Base-by-base conservation (phyloP, 2,329 filamentous ascomycete species). In the Mariannaea elegans region DNA sequence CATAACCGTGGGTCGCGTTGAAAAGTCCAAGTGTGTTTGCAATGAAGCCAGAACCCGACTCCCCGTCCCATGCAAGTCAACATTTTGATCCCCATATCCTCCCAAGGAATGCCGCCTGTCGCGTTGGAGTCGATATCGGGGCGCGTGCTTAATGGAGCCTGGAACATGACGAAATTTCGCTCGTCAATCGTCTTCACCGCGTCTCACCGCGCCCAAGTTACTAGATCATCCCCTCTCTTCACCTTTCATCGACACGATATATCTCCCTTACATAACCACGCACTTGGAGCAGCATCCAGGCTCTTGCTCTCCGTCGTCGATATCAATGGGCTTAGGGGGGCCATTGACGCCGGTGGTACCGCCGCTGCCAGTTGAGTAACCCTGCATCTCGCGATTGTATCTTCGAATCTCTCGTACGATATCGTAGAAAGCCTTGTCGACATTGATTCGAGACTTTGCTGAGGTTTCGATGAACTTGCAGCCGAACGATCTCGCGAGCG, bases 381-480 rank as follows among this genome's bases (percentile, higher is more conserved):
- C 92, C 62, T 94, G 93, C 89, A 97, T 96, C 76, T 98, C 94
- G 77, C 95, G 94, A 87, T 99, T 98, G 82, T 97, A 98, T 80
- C 93, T 91, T 80, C 95, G 89, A 75, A 99, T 99, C 78, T 98
- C 95, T 76, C 95, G 91, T 59, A 99, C 95, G 70, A 98, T 94
- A 76, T 98, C 94, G 85, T 94, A 98, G 82, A 99, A 99, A 55
- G 94, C 93, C 80, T 96, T 94, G 80, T 99, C 95, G 72, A 99
- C 95, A 76, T 98, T 97, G 83, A 95, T 96, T 77, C 94, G 90
- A 64, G 94, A 97, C 82, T 98, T 99, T 68, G 95, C 95, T 39
- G 95, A 99, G 12, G 95, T 98, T 84, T 99, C 95, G 81, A 98
- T 97, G 82, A 98, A 99, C 76, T 95, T 96, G 90, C 95, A 99